Conservation (phyloP, 257 asterid genomes). For the Solanum ossicruentum region DNA sequence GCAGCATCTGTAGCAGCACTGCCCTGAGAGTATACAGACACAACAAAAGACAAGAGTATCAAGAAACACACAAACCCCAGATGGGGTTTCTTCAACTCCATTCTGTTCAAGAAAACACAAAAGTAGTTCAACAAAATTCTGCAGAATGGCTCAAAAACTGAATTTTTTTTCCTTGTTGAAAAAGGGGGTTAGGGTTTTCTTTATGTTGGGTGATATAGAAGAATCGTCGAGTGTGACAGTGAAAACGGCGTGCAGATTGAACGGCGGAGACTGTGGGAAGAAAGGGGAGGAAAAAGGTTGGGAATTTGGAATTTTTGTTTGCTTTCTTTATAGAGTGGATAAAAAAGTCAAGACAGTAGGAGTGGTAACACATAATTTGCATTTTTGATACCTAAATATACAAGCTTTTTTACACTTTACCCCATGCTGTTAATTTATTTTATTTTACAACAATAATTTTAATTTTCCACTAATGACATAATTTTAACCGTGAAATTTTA, state of each 20-base stretch:
- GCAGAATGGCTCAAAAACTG: neutral
- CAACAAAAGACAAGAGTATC: neutral
- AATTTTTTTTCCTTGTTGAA: neutral
- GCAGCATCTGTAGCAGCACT: conserved; percentile 12
- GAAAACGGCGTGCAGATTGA: neutral
- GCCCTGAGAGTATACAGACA: neutral
- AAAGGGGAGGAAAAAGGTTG: neutral
- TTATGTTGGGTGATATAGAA: neutral
- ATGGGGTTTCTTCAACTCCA: conserved; percentile 8
- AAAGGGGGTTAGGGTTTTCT: neutral
- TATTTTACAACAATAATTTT: neutral
- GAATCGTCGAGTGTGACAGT: neutral
- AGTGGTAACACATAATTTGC: neutral
- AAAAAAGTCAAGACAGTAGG: neutral
- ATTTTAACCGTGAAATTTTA: too few relatives aligned
- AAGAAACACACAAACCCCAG: neutral
- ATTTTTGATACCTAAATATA: neutral
- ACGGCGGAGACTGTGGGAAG: conserved; percentile 25
- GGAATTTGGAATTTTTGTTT: neutral
- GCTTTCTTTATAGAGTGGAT: neutral
- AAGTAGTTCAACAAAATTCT: neutral
- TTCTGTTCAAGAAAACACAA: neutral
- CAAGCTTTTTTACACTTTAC: neutral
- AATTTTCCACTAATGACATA: too few relatives aligned
- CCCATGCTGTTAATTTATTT: neutral